Conservation (phyloP, 176 grass and related monocot genomes). For the Musa schizocarpa region DNA sequence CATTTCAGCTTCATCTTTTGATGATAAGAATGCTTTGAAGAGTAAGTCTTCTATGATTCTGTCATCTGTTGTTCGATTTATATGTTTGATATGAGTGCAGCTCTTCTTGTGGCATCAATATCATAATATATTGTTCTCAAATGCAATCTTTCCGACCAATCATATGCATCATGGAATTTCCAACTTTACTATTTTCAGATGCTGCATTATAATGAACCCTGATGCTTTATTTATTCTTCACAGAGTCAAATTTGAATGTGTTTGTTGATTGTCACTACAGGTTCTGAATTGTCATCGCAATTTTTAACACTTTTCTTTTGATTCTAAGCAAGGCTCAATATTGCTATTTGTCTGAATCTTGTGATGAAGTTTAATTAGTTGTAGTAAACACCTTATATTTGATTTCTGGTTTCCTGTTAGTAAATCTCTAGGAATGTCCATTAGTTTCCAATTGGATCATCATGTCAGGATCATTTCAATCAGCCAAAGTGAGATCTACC, state of each 20-base stretch:
- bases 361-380: no score
- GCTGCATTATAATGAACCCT: not conserved
- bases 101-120: not conserved
- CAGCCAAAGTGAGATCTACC: not conserved
- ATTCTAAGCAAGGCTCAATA: no score
- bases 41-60: slow-evolving; percentile 41
- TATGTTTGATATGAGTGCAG: not conserved
- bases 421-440: not conserved
- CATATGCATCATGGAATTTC: no score
- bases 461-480: not conserved
- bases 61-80: not conserved
- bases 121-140: not conserved
- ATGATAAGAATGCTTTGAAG: slow-evolving; percentile 82
- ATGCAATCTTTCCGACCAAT: not conserved
- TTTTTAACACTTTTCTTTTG: no score
- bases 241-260: not conserved
- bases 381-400: not conserved
- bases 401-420: not conserved
- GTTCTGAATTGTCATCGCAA: no score
- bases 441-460: not conserved
- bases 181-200: not conserved
- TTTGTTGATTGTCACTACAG: no score
- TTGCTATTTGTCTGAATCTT: no score
- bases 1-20: slow-evolving; percentile 68
- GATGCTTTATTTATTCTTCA: not conserved